phyloP scores from a whole-genome alignment of 73 alveolate genomes.

The Blepharisma japonicum region DNA sequence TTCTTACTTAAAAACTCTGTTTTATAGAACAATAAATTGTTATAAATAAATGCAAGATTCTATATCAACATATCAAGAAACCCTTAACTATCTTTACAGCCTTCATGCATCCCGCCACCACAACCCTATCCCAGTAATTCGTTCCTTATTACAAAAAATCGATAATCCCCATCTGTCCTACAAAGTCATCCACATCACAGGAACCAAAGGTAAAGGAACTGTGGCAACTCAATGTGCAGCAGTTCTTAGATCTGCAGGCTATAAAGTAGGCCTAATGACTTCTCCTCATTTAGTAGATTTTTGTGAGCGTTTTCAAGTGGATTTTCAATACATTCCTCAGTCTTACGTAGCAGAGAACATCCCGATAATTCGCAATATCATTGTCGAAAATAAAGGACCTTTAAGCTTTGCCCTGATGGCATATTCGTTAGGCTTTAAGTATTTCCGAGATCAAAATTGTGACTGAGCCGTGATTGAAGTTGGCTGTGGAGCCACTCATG shows the following conservation, averaged over 20 bases:
- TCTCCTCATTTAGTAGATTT: slow-evolving; percentile 80
- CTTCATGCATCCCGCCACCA: no score
- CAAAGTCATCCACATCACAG: slow-evolving; percentile 73
- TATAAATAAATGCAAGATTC: no score
- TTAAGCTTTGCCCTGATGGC: slow-evolving; percentile 42
- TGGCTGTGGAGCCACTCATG: slow-evolving; percentile 89
- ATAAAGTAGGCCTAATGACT: slow-evolving; percentile 65
- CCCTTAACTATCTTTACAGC: no score
- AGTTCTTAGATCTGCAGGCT: slow-evolving; percentile 50
- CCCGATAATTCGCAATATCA: slow-evolving; percentile 31
- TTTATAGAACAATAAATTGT: no score
- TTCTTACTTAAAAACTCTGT: no score
- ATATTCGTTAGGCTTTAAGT: slow-evolving; percentile 60
- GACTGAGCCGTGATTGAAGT: slow-evolving; percentile 79
- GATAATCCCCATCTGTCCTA: slow-evolving; percentile 47
- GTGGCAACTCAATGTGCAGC: slow-evolving; percentile 62
- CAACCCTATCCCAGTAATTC: neutral
- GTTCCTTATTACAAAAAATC: slow-evolving; percentile 1
- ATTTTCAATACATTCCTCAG: slow-evolving; percentile 51
- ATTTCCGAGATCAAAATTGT: slow-evolving; percentile 50
- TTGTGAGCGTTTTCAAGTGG: slow-evolving; percentile 70
- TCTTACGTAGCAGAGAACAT: slow-evolving; percentile 49
- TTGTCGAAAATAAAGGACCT: slow-evolving; percentile 39
- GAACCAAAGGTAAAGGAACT: slow-evolving; percentile 92
- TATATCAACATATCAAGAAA: no score